Evolutionary conservation across 2,329 filamentous ascomycete species (phyloP).

Genomic region (Pseudogymnoascus sp.): DNA sequence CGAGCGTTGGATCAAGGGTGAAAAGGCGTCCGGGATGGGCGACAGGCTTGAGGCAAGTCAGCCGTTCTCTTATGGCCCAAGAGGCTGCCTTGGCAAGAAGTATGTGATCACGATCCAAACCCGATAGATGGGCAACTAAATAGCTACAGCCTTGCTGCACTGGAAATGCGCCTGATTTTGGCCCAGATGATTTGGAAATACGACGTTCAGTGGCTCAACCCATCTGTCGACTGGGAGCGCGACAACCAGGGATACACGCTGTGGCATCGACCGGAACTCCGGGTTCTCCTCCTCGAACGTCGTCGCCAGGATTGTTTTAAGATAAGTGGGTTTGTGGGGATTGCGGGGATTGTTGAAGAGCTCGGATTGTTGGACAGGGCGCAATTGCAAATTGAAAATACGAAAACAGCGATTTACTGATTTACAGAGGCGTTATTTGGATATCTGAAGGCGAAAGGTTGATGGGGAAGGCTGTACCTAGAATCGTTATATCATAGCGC

Average conservation of each 20-base stretch:
- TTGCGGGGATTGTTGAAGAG: not conserved
- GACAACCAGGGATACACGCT: constrained; percentile 21
- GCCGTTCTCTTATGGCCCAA: constrained; percentile 17
- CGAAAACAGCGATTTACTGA: not conserved
- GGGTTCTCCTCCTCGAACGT: constrained; percentile 11
- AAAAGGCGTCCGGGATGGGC: constrained; percentile 11
- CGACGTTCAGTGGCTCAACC: constrained; percentile 21
- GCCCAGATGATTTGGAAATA: constrained; percentile 26
- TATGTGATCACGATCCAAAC: constrained; percentile 9
- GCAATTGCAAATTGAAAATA: not conserved
- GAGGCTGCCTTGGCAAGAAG: constrained; percentile 19
- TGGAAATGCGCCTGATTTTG: constrained; percentile 20
- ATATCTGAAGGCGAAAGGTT: not conserved
- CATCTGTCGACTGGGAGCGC: constrained; percentile 19
- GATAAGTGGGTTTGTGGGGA: not conserved
- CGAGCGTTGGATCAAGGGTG: constrained; percentile 20
- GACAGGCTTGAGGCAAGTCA: constrained; percentile 26
- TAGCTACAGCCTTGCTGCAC: constrained; percentile 16
- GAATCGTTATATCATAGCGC: not conserved
- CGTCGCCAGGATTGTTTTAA: not conserved
- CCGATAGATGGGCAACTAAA: not conserved
- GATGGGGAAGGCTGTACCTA: not conserved
- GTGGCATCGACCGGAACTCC: constrained; percentile 20
- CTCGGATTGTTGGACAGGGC: not conserved
- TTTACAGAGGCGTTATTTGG: not conserved